Base-by-base conservation (phyloP, 257 asterid species). In the Cynanchum wilfordii region DNA sequence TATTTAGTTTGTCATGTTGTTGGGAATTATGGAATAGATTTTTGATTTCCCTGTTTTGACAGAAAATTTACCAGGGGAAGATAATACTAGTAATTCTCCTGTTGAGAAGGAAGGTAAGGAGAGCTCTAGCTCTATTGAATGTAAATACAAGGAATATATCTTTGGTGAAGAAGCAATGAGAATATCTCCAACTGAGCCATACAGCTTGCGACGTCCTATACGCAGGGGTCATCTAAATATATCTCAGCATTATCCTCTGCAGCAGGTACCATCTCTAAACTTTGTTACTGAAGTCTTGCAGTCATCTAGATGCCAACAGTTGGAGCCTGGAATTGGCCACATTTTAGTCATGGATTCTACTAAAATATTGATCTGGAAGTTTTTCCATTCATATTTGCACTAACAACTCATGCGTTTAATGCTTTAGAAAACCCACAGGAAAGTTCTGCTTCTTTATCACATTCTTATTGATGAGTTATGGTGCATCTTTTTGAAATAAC, bases 211-310 rank as follows among this genome's bases (percentile, higher is more conserved):
- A 55, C 92, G 99, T 27, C 99, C 99, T 70, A 87, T 95, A 75
- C 99, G 99, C 75, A 85, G 99, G 82, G 99, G 99, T 49, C 98
- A 90, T 82, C 86, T 95, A 80, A 95, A 92, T 80, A 86, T 90
- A 71, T 95, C 99, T 81, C 82, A 84, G 73, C 82, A 90, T 84
- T 95, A 92, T 81, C 86, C 98, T 62, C 74, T 82, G 84, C 98
- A 91, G 85, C 98, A 95, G 97, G 99, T 95, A 81, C 69, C 40
- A 44, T 65, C 30, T 78, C 59, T 27, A 10, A 9, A 44, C 42
- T 71, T 54, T 29, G 27, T 49, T 24, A 1, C 58, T 29, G 51
- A 19, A 60, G 7, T 27, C 72, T 68, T 17, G 45, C 27, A 3
- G 44, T 13, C 25, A 30, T 47, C 0, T 12, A 36, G 69, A 64